Base-by-base conservation (phyloP, 108 stramenopile species). In the Craspedostauros australis region DNA sequence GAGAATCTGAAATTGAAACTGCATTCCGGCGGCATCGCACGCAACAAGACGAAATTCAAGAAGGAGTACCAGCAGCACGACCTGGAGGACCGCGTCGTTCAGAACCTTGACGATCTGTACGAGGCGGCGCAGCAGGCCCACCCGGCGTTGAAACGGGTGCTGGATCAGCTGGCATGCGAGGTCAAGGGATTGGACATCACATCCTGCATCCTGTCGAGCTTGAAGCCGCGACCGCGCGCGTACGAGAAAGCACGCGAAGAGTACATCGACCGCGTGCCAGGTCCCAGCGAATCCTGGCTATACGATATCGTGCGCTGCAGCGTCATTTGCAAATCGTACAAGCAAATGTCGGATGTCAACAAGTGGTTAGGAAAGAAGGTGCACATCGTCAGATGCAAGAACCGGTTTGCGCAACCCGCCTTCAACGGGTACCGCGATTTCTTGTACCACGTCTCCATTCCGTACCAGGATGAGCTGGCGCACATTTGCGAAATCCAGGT, bases 241-340 rank as follows among this genome's bases (percentile, higher is more conserved):
- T 68, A 48, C 23, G 58, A 59, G 12, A 68, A 68, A 31, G 66
- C 66, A 1, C 38, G 47, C 15, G 25, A 47, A 39, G 66, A 68
- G 34, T 68, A 68, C 42, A 14, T 11, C 2, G 34, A 48, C 26
- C 42, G 66, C 7, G 0, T 14, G 27, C 66, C 58, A 24, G 58
- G 66, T 16, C 66, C 66, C 15, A 51, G 58, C 3, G 66, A 68
- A 31, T 68, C 66, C n/a, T 68, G 66, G 66, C 45, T 68, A n/a
- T 60, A 47, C 31, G 66, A 68, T 40, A 46, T 68, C 30, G 50
- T 54, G 1, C 50, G 66, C 0, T 57, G 39, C 15, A 50, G 66
- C 0, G 27, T 68, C 21, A 38, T 68, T 0, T 68, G 66, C 39
- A 68, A 60, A 39, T 52, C 57, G 2, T 45, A 53, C 25, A 68